Conservation (phyloP, 331 rosid species). For the Rhamnella rubrinervis region DNA sequence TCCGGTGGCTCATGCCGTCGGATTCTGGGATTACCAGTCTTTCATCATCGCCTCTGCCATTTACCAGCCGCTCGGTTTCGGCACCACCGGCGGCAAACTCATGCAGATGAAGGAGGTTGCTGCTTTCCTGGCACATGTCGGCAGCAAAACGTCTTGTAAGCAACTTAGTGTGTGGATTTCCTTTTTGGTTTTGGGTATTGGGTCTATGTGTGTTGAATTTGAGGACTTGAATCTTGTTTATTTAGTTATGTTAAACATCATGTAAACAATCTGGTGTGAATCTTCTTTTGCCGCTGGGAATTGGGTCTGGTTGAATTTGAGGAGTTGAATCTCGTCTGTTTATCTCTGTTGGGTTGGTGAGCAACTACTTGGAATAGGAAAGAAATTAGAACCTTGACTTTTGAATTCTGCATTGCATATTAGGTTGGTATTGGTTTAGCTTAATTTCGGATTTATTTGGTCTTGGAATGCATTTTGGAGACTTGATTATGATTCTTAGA, state of each 20-base stretch:
- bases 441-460: too few relatives aligned
- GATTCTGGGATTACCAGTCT: constrained; percentile 78
- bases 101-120: constrained; percentile 84
- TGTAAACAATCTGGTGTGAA: constrained; percentile 43
- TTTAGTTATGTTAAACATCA: constrained; percentile 38
- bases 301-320: not conserved
- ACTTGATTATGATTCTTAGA: not conserved
- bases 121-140: constrained; percentile 86
- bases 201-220: not conserved
- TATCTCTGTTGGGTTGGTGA: too few relatives aligned
- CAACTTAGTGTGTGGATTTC: not conserved
- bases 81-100: constrained; percentile 77
- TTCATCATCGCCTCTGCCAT: constrained; percentile 63
- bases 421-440: too few relatives aligned
- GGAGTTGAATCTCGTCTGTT: too few relatives aligned
- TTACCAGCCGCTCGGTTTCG: constrained; percentile 71
- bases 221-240: not conserved
- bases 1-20: constrained; percentile 80
- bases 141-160: constrained; percentile 83
- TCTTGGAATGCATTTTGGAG: not conserved
- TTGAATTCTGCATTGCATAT: too few relatives aligned
- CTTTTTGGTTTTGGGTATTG: not conserved
- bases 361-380: too few relatives aligned
- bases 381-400: too few relatives aligned
- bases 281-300: not conserved